Base-by-base conservation (phyloP, 208 protist species). In the Leishmania arabica region DNA sequence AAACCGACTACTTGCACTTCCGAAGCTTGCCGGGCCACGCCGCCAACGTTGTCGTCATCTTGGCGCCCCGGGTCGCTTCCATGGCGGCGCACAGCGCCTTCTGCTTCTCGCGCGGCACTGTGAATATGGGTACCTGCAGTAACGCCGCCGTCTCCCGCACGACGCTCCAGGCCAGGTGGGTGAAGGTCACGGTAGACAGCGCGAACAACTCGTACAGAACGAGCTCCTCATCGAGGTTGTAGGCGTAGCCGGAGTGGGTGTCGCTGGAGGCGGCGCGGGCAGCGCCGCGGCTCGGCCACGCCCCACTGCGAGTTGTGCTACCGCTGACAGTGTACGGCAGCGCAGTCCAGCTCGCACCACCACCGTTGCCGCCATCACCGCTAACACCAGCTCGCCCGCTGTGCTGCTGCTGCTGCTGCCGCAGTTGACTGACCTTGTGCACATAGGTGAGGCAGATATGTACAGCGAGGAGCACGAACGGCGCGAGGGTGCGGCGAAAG, bases 401-500 rank as follows among this genome's bases (percentile, higher is more conserved):
- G 45, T 11, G 45, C 9, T 47, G 45, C 45, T 47, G 76, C 45
- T 47, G 76, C 42, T 85, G 75, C 74, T 78, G 75, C 6, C 69
- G 80, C n/a, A 84, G 71, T 58, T 84, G 75, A 21, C 77, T 76
- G 7, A 88, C 79, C 54, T 90, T 90, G 81, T 88, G 84, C 21
- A 89, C 54, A 72, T 89, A 95, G 1, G 85, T 89, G 2, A 97
- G 79, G 27, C 65, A 47, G 70, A 94, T 85, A 79, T 96, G 92
- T 8, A 66, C 79, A 62, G 76, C 89, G 49, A 96, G 84, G 72
- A 93, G 78, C 15, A 95, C 58, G 70, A 96, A 91, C 11, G 91
- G 91, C n/a, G 84, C 66, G 51, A 97, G 86, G 8, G 93, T 95
- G n/a, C 91, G 86, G 42, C 86, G 90, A 70, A 96, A 87, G 3